These are phyloP conservation scores for Solanum arcanum DNA, from an alignment of 257 asterid genomes.

Conservation along the genomic window DNA sequence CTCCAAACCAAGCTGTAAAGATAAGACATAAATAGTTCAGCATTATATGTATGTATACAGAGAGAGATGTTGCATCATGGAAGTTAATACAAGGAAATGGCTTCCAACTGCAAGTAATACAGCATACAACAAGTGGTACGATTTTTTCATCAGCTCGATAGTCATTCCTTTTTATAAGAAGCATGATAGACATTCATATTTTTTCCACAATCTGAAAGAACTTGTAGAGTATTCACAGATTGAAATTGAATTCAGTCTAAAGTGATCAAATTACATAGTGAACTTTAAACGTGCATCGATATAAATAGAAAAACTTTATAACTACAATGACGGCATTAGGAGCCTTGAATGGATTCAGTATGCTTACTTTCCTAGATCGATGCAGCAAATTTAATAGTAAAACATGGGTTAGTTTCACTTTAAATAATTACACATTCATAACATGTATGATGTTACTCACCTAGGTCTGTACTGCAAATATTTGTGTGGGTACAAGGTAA, in stretches of 20 bases:
- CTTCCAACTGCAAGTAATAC: neutral
- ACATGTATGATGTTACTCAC: neutral
- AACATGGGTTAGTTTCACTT: neutral
- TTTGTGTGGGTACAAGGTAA: neutral
- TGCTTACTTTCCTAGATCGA: neutral
- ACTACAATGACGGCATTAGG: neutral
- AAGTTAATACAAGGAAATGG: neutral
- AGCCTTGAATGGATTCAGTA: neutral
- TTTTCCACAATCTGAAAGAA: neutral
- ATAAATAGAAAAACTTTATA: neutral
- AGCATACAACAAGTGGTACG: neutral
- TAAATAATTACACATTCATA: neutral
- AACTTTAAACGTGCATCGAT: neutral
- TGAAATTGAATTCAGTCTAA: neutral
- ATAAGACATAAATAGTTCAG: constrained; percentile 7
- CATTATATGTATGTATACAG: neutral
- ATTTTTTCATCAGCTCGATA: neutral
- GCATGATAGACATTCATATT: neutral
- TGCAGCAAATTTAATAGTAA: neutral
- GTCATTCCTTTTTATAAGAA: neutral
- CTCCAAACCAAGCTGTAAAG: constrained; percentile 62
- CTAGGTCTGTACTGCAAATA: neutral
- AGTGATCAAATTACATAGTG: neutral
- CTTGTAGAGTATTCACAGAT: neutral
- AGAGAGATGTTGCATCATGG: neutral